Base-by-base conservation (phyloP, 2,329 filamentous ascomycete species). In the Aspergillus sp. region DNA sequence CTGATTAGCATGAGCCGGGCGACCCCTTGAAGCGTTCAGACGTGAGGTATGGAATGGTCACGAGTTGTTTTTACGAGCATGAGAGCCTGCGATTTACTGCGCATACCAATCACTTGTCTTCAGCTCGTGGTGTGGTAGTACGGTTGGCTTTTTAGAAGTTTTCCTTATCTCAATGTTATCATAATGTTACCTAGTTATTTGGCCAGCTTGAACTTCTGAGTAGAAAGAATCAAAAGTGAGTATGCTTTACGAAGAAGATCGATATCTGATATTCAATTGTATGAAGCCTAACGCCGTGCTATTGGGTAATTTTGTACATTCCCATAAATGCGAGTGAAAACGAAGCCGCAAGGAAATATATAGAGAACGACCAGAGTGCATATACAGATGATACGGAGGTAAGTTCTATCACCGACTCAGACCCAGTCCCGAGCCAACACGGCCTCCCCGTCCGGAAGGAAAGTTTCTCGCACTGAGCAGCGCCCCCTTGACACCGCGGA, bases 1-100 rank as follows among this genome's bases (percentile, higher is more conserved):
- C 76, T 91, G 65, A 84, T 91, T 63, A 86, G 84, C 70, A 91
- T 91, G 88, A 90, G 88, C 76, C 87, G 86, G 72, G 87, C 84
- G 31, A 90, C 88, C 7, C 83, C 87, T 55, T 86, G 64, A 69
- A 52, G n/a, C 7, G 17, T n/a, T 47, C 19, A 45, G 23, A 20
- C 47, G 45, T 45, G 21, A 45, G 23, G 21, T 17, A 46, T 21
- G 6, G 19, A 47, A 49, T 23, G 29, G 41, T 49, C 40, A 57
- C 52, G 52, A 53, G 50, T 47, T 57, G 36, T 59, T 43, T 52
- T 40, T 55, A 53, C 25, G 48, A 50, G 41, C 40, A 42, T 17
- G 21, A 47, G 16, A 51, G 45, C 40, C 11, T 42, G 40, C 19
- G 17, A 21, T 42, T 3, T n/a, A 20, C 40, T 13, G 21, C 17